Evolutionary conservation across 257 asterid species (phyloP), one percentile per base, ranked within the genome.

Genomic region (Solanum chmielewskii): DNA sequence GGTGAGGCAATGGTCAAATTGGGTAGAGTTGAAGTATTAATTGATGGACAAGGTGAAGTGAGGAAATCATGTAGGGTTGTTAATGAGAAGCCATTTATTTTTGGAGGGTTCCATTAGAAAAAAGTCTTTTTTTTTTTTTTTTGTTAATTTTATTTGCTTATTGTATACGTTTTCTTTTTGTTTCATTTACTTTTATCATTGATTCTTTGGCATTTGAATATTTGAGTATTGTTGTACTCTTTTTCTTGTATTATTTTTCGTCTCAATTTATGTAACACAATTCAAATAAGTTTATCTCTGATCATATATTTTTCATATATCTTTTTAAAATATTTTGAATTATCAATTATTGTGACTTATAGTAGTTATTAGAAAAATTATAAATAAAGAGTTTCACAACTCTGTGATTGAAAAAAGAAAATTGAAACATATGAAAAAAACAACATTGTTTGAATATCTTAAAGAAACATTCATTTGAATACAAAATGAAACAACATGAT

Each of bases 1-100:
- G 96, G 94, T 15, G 89, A 86, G 27, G 96, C 96, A 66, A 90
- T 94, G 96, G 78, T 92, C 87, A 93, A 91, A 84, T 78, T 94
- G 89, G 96, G 98, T 8, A 84, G 66, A 16, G 90, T 92, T 68
- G 84, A 90, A 44, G 94, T 93, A n/a, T 92, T 94, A 70, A 91
- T 90, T 16, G 93, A 88, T 7, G 52, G 27, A 27, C 89, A 88
- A 73, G 96, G 98, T 20, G 87, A 94, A 88, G 90, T 94, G 25
- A 92, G 98, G 87, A 84, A 80, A 66, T 86, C 80, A n/a, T 86
- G 90, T 37, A 33, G 76, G 33, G 31, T 12, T 12, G 88, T 83
- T 9, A 86, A 73, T 49, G 62, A 77, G 13, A 77, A 42, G 23
- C 21, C 83, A 44, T 42, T n/a, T 4, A 0, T 14, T 77, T 44